Evolutionary conservation across 176 grass and related monocot species (phyloP).

Genomic region (Oropetium thomaeum): DNA sequence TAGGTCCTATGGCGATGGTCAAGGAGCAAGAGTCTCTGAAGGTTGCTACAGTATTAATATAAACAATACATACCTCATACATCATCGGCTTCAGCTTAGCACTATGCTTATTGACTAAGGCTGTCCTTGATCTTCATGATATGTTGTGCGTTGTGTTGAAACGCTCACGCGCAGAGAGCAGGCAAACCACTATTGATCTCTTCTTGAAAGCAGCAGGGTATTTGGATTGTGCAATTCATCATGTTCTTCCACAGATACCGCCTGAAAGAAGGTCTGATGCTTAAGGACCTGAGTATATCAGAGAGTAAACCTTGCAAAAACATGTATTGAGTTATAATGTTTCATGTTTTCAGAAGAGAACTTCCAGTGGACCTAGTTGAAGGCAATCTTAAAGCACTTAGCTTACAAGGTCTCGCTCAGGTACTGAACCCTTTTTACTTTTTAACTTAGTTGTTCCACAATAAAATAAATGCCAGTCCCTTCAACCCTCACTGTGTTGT

Average conservation of each 20-base stretch:
- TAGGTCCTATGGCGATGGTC: constrained; percentile 67
- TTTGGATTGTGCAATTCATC: constrained; percentile 72
- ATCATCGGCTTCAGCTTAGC: neutral
- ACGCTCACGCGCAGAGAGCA: constrained; percentile 53
- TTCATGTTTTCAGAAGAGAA: constrained; percentile 66
- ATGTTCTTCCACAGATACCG: constrained; percentile 76
- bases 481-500: neutral
- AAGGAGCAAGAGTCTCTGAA: constrained; percentile 78
- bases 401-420: constrained; percentile 83
- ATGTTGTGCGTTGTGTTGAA: constrained; percentile 2
- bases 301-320: neutral
- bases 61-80: neutral
- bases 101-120: constrained; percentile 4
- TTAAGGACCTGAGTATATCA: neutral
- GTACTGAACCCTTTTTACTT: constrained; percentile 29
- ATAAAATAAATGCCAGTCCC: neutral
- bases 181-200: constrained; percentile 68
- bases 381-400: constrained; percentile 80
- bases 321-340: neutral
- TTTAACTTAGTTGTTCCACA: neutral
- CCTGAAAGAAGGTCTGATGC: constrained; percentile 50
- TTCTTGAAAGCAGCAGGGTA: constrained; percentile 95
- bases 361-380: constrained; percentile 83
- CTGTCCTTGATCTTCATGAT: neutral
- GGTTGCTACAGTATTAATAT: constrained; percentile 27